These are phyloP conservation scores for Ophiorrhiza pumila DNA, from an alignment of 257 asterid genomes.

Conservation along the genomic window DNA sequence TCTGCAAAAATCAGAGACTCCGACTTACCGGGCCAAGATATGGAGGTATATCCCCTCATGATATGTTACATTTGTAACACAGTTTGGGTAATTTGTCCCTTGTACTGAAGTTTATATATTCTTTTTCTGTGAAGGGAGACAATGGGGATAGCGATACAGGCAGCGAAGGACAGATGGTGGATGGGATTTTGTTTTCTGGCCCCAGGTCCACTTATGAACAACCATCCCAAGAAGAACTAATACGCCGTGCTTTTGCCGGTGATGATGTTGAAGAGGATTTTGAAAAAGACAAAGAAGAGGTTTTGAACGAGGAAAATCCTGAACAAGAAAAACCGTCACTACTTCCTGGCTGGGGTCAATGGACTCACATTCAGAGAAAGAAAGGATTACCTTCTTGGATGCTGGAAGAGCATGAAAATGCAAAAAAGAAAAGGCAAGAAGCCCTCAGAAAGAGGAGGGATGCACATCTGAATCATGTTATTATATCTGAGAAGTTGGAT, in stretches of 20 bases:
- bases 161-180: conserved; percentile 86
- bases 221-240: conserved; percentile 91
- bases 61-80: conserved; percentile 4
- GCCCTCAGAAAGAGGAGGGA: conserved; percentile 84
- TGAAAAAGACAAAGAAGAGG: conserved; percentile 70
- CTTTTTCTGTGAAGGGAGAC: conserved; percentile 32
- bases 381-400: conserved; percentile 88
- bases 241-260: conserved; percentile 90
- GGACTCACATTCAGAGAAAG: conserved; percentile 82
- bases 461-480: conserved; percentile 80
- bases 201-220: conserved; percentile 56
- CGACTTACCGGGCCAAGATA: conserved; percentile 24
- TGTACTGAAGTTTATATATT: conserved; percentile 1
- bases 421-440: conserved; percentile 72
- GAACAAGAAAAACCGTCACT: conserved; percentile 77
- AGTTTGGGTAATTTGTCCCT: conserved; percentile 1
- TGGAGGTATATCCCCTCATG: conserved; percentile 48
- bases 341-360: conserved; percentile 98
- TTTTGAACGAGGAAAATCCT: conserved; percentile 77
- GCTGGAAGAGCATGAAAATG: conserved; percentile 67
- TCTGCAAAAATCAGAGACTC: conserved; percentile 25
- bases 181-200: conserved; percentile 78
- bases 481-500: conserved; percentile 86
- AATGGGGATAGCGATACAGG: conserved; percentile 53
- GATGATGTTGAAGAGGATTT: conserved; percentile 93